A percentile compares a stretch with the other conserved stretches of the same genome.
These are phyloP conservation scores for Nitzschia sp. DNA, from an alignment of 108 stramenopile species.

Conservation along the genomic window DNA sequence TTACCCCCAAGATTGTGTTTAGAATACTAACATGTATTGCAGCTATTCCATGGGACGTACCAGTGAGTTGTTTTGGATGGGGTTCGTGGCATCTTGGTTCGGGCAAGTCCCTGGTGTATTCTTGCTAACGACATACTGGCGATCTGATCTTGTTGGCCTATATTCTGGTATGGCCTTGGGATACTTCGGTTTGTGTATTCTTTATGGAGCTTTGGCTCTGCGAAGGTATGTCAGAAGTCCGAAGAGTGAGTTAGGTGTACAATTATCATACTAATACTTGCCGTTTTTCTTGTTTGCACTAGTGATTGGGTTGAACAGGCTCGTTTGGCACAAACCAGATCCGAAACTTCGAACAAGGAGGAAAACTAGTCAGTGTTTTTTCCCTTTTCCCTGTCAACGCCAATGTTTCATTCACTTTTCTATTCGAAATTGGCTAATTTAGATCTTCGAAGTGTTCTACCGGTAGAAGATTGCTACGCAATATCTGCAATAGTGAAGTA, in stretches of 20 bases:
- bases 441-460: too few species aligned
- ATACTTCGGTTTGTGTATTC: constrained; percentile 35
- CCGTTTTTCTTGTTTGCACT: neutral
- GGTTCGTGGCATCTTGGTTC: constrained; percentile 68
- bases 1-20: too few species aligned
- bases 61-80: constrained; percentile 62
- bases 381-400: too few species aligned
- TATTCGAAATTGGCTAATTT: too few species aligned
- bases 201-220: constrained; percentile 31
- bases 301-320: constrained; percentile 29
- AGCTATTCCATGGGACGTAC: constrained; percentile 52
- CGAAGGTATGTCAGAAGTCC: constrained; percentile 19
- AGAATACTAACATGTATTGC: too few species aligned
- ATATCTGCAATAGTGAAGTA: too few species aligned
- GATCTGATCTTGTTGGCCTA: constrained; percentile 65
- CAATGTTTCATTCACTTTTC: too few species aligned
- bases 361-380: too few species aligned
- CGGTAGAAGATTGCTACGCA: too few species aligned
- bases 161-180: constrained; percentile 73
- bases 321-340: constrained; percentile 14
- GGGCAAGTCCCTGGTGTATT: constrained; percentile 78
- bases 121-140: constrained; percentile 63
- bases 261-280: neutral
- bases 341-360: constrained; percentile 1
- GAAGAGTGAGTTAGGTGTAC: too few species aligned